Evolutionary conservation across 805 yeast genomes (phyloP), one percentile per base, ranked within the genome.

Genomic region (Zygotorulaspora danielsina): DNA sequence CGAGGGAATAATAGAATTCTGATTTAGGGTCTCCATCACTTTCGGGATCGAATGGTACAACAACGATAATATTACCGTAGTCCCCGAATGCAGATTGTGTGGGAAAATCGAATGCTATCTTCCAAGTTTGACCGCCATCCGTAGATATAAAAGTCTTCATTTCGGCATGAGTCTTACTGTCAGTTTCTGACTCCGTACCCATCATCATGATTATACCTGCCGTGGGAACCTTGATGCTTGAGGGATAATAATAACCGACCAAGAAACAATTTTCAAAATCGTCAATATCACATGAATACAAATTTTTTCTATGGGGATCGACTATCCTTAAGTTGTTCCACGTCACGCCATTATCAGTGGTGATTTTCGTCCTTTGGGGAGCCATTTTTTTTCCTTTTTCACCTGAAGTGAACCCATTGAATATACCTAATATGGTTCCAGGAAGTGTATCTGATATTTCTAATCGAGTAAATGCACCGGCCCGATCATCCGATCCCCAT

Each of bases 81-180:
- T 86, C 94, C 33, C 90, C 95, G 63, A 78, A 79, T 1, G 78
- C 70, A 45, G 74, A 76, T 3, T 69, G 44, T 26, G 75, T 67
- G 2, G 84, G 75, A 30, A 69, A 72, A 18, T 76, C 75, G 10
- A 77, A 50, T 1, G 78, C 73, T 39, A 66, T 56, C 19, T 63
- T 60, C 95, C 95, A 86, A 0, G 81, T 65, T n/a, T 69, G 53
- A 19, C 96, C 95, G 18, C 85, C 88, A 64, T 86, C 87, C 41
- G 81, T 65, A 0, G 95, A 82, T 6, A 84, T 55, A 55, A 68
- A 87, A 1, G 93, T 77, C 36, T 64, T 64, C 6, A 36, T 36
- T 10, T 46, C 42, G 5, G 34, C 41, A 35, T 34, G 27, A 15
- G 37, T 31, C 2, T 22, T 5, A 3, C 20, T 12, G 7, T 27